These are phyloP conservation scores for Dichotomopilus funicola DNA, from an alignment of 2,329 filamentous ascomycete genomes.

Conservation along the genomic window DNA sequence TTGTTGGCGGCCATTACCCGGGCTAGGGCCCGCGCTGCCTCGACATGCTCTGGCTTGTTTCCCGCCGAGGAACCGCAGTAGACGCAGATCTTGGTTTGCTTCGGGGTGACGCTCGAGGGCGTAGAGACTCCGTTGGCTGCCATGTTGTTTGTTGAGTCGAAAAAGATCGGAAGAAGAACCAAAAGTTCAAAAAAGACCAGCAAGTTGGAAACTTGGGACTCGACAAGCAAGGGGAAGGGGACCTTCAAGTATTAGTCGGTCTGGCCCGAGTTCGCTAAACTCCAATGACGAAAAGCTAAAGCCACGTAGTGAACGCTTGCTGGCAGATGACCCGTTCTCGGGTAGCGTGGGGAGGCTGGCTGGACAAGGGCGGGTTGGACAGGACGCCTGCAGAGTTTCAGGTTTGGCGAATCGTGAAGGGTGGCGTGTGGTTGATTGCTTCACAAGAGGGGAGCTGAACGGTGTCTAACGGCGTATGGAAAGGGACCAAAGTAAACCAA, in stretches of 20 bases:
- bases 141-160: slow-evolving; percentile 27
- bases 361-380: slow-evolving; percentile 8
- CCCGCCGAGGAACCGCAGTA: slow-evolving; percentile 85
- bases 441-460: not conserved
- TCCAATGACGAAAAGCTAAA: not conserved
- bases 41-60: slow-evolving; percentile 65
- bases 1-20: slow-evolving; percentile 66
- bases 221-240: not conserved
- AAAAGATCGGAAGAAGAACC: not conserved
- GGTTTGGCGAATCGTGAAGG: slow-evolving; percentile 9
- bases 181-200: not conserved
- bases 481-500: not conserved
- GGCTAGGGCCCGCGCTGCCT: slow-evolving; percentile 71
- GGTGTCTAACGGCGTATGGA: not conserved
- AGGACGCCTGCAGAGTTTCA: slow-evolving; percentile 9
- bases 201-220: not conserved
- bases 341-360: not conserved
- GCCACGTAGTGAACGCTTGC: slow-evolving; percentile 6
- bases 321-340: not conserved
- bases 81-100: slow-evolving; percentile 70
- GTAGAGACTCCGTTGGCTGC: slow-evolving; percentile 35
- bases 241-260: slow-evolving; percentile 2
- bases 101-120: slow-evolving; percentile 29
- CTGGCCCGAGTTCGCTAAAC: not conserved
- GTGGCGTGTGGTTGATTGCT: not conserved